phyloP scores from a whole-genome alignment of 805 yeast species.

The Nakazawaea ambrosiae region DNA sequence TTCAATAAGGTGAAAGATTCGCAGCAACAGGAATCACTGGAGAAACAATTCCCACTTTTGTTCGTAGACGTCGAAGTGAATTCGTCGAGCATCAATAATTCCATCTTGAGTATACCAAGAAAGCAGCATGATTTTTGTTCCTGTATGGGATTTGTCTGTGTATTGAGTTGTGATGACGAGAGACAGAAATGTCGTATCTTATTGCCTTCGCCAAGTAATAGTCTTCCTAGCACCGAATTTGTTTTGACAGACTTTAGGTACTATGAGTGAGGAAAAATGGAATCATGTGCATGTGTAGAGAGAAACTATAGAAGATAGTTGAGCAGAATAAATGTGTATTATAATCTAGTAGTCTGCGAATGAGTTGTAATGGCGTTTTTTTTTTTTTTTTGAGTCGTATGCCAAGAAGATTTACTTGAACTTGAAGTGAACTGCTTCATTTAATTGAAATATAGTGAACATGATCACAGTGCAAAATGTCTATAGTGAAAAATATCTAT shows the following conservation, averaged over 20 bases:
- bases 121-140: slow-evolving; percentile 44
- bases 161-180: slow-evolving; percentile 54
- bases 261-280: slow-evolving; percentile 46
- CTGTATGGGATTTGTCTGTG: slow-evolving; percentile 74
- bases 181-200: slow-evolving; percentile 62
- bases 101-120: slow-evolving; percentile 26
- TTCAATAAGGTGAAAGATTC: slow-evolving; percentile 3
- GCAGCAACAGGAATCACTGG: slow-evolving; percentile 11
- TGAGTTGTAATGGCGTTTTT: too few relatives aligned
- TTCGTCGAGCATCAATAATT: slow-evolving; percentile 11
- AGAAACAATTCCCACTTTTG: slow-evolving; percentile 15
- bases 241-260: slow-evolving; percentile 76
- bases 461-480: too few relatives aligned
- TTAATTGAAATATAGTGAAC: too few relatives aligned
- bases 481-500: too few relatives aligned
- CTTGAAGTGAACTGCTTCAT: too few relatives aligned
- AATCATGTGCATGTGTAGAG: too few relatives aligned
- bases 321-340: too few relatives aligned
- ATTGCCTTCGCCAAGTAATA: slow-evolving; percentile 77
- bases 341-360: too few relatives aligned
- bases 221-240: slow-evolving; percentile 68
- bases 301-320: too few relatives aligned
- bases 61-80: slow-evolving; percentile 2
- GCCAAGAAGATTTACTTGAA: too few relatives aligned
- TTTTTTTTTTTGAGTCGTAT: too few relatives aligned